Percentiles rank a stretch among this genome's conserved stretches.
Conservation (phyloP, 345 rosid species). For the Boechera divaricarpa region DNA sequence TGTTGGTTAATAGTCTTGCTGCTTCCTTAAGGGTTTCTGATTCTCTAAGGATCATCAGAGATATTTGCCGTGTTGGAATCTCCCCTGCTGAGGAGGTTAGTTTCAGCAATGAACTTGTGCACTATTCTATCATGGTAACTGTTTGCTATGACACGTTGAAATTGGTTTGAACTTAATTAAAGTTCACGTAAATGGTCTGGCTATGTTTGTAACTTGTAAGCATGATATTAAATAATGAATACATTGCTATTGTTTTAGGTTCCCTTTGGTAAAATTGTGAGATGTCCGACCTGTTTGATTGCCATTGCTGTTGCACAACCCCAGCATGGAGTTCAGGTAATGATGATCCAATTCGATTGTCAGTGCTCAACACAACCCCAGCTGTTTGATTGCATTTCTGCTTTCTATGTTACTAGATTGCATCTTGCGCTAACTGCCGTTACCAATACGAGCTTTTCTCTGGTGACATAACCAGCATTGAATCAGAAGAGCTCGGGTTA, state of each 20-base stretch:
- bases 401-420: constrained; percentile 60
- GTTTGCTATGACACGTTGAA: not conserved
- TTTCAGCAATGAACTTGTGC: not conserved
- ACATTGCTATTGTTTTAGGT: constrained; percentile 54
- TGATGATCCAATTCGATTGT: not conserved
- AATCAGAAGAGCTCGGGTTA: constrained; percentile 93
- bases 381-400: not conserved
- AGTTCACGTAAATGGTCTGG: not conserved
- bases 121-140: not conserved
- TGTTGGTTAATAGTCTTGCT: constrained; percentile 75
- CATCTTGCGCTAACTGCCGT: constrained; percentile 84
- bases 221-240: constrained; percentile 5
- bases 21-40: constrained; percentile 80
- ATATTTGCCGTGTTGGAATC: constrained; percentile 83
- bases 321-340: constrained; percentile 89
- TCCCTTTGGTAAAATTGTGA: constrained; percentile 92
- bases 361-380: not conserved
- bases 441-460: constrained; percentile 94
- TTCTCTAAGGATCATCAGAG: constrained; percentile 70
- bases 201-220: not conserved
- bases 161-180: not conserved
- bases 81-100: constrained; percentile 85
- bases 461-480: constrained; percentile 73
- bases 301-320: constrained; percentile 92
- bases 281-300: constrained; percentile 82